Evolutionary conservation across 1,139 yeast species (phyloP).

Genomic region (Zhuliangozyma parablackwelliae): DNA sequence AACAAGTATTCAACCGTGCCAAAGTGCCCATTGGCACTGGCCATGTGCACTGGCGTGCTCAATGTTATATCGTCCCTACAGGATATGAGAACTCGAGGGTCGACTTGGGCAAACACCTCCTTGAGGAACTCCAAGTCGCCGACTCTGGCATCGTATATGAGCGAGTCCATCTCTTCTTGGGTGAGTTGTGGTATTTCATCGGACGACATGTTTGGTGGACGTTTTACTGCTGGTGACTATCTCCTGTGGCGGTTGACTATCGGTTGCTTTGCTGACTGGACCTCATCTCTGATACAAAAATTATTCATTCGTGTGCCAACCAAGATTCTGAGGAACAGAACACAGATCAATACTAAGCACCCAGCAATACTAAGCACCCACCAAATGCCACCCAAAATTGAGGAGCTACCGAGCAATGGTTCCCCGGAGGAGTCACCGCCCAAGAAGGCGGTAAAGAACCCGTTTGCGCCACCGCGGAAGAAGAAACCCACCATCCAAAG

Average conservation of each 20-base stretch:
- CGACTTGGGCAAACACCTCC: constrained; percentile 61
- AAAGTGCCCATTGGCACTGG: constrained; percentile 89
- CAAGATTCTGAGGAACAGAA: too few species aligned
- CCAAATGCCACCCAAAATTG: constrained; percentile 26
- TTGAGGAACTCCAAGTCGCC: constrained; percentile 77
- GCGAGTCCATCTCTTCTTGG: constrained; percentile 78
- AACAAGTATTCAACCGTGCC: constrained; percentile 62
- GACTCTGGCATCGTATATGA: constrained; percentile 77
- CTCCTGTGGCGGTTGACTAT: too few species aligned
- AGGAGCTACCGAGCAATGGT: constrained; percentile 11
- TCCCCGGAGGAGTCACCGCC: constrained; percentile 4
- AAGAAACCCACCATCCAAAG: constrained; percentile 31
- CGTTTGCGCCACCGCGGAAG: constrained; percentile 21
- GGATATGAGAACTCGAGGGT: constrained; percentile 43
- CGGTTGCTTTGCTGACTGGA: too few species aligned
- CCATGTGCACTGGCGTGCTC: constrained; percentile 87
- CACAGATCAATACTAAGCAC: background rate
- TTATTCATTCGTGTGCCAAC: too few species aligned
- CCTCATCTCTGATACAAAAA: too few species aligned
- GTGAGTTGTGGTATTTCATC: constrained; percentile 13
- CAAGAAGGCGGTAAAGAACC: constrained; percentile 19
- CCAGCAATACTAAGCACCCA: background rate
- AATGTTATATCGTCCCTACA: constrained; percentile 62
- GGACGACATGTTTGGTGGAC: constrained; percentile 1
- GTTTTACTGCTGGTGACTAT: too few species aligned